Evolutionary conservation across 2,329 filamentous ascomycete genomes (phyloP).

Genomic region (Diaporthe eres): DNA sequence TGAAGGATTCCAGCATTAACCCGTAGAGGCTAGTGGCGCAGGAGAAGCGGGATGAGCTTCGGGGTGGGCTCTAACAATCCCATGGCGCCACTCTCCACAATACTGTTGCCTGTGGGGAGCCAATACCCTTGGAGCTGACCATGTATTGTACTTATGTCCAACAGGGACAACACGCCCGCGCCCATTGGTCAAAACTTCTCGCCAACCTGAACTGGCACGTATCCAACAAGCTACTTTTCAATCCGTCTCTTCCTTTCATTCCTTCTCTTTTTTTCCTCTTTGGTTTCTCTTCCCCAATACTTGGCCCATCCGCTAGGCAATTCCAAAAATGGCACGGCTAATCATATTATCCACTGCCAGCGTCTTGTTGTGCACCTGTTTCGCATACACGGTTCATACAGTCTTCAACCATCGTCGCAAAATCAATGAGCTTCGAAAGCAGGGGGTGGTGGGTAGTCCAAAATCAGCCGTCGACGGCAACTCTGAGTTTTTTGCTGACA

Average conservation of each 20-base stretch:
- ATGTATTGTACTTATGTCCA: not conserved
- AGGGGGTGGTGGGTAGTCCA: constrained; percentile 7
- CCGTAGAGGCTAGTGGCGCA: not conserved
- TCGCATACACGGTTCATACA: not conserved
- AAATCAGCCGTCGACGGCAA: not conserved
- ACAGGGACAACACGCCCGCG: not conserved
- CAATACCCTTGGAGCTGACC: too few species aligned
- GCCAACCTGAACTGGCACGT: not conserved
- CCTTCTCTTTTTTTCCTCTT: too few species aligned
- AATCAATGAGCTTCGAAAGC: constrained; percentile 26
- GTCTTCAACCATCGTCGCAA: constrained; percentile 10
- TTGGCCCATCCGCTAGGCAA: not conserved
- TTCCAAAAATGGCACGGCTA: not conserved
- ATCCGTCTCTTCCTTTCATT: not conserved
- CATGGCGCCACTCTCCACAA: not conserved
- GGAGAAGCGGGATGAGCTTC: not conserved
- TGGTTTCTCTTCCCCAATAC: not conserved
- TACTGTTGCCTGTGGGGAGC: not conserved
- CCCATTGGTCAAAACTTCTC: not conserved
- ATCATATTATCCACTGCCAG: not conserved
- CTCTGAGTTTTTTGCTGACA: not conserved
- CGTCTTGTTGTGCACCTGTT: not conserved
- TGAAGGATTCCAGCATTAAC: not conserved
- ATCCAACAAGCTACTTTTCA: not conserved
- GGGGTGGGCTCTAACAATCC: not conserved